Percentiles rank a stretch among this genome's conserved stretches.
These are phyloP conservation scores for Neonectria sp. DNA, from an alignment of 2,329 filamentous ascomycete species.

Conservation along the genomic window DNA sequence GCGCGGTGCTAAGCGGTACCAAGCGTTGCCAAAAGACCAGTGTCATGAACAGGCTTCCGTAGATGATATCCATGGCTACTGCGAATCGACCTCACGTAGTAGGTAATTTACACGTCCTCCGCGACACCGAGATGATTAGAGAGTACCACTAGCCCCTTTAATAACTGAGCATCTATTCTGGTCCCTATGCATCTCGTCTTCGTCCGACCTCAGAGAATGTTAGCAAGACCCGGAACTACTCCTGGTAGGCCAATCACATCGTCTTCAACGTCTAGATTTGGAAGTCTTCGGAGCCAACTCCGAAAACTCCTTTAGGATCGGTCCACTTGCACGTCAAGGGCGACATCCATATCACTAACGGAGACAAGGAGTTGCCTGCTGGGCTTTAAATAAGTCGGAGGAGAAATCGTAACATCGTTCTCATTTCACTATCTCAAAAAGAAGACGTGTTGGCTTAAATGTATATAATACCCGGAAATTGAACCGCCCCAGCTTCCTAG, in stretches of 20 bases:
- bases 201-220: not conserved
- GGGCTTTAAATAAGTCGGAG: no score
- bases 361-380: no score
- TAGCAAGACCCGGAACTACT: not conserved
- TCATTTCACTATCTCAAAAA: no score
- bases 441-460: no score
- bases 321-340: no score
- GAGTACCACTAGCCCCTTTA: not conserved
- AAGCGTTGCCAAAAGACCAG: not conserved
- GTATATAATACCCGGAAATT: no score
- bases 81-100: not conserved
- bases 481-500: no score
- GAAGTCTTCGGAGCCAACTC: slow-evolving; percentile 41
- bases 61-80: not conserved
- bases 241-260: slow-evolving; percentile 37
- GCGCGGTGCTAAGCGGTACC: no score
- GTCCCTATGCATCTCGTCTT: not conserved
- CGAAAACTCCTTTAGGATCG: slow-evolving; percentile 43
- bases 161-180: not conserved
- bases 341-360: no score
- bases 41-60: not conserved
- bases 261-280: slow-evolving; percentile 25
- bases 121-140: not conserved
- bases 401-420: no score
- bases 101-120: not conserved